A percentile compares a stretch with the other conserved stretches of the same genome.
phyloP scores from a whole-genome alignment of 371 early-diverging fungal genomes.

The Haplosporangium sp. region DNA sequence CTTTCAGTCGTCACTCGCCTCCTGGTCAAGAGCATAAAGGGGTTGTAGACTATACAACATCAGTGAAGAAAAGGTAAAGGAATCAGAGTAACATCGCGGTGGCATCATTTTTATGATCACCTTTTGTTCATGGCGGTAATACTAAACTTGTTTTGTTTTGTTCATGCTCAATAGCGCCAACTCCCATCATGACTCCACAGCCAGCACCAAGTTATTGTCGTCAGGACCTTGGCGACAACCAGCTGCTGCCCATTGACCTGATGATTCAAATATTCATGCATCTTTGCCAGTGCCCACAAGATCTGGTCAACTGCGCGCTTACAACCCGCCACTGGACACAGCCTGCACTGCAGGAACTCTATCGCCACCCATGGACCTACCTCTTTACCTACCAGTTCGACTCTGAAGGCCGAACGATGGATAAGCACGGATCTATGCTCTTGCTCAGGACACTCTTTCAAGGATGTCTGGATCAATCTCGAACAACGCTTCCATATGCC shows the following conservation, averaged over 20 bases:
- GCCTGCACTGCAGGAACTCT: conserved; percentile 48
- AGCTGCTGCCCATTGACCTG: conserved; percentile 38
- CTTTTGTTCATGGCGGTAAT: background rate
- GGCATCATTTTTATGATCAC: background rate
- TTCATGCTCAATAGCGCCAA: background rate
- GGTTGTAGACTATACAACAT: too few species aligned
- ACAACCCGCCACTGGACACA: conserved; percentile 33
- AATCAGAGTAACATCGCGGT: too few species aligned
- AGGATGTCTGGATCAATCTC: conserved; percentile 39
- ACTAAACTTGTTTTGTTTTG: background rate
- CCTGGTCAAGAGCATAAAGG: too few species aligned
- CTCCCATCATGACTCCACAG: conserved; percentile 5
- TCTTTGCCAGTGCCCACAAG: conserved; percentile 32
- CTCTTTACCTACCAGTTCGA: conserved; percentile 50
- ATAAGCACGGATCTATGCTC: conserved; percentile 47
- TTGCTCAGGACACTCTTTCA: conserved; percentile 50
- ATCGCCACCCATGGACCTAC: conserved; percentile 52
- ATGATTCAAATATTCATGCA: conserved; percentile 51
- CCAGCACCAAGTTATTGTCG: conserved; percentile 14
- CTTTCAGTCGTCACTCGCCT: too few species aligned
- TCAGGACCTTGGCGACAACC: conserved; percentile 11
- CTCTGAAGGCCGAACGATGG: conserved; percentile 43
- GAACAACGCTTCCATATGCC: conserved; percentile 38
- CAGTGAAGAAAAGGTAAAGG: too few species aligned
- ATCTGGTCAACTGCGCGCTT: conserved; percentile 45